Conservation (phyloP, 1,284 basidiomycete species). For the Fistulinella staudtii region DNA sequence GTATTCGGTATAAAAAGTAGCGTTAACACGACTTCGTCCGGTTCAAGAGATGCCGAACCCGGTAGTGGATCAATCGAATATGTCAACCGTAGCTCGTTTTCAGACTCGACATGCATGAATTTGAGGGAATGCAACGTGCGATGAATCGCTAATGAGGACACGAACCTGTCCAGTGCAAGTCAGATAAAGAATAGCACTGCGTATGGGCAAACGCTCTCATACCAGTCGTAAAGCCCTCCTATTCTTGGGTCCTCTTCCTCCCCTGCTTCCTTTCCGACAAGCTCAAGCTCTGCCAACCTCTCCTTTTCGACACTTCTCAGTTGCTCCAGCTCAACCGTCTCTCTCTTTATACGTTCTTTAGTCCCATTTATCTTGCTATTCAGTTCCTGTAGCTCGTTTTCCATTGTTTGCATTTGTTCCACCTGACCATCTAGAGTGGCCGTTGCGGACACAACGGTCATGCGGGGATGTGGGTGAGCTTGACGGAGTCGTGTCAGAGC, state of each 20-base stretch:
- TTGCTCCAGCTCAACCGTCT: constrained; percentile 58
- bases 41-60: constrained; percentile 12
- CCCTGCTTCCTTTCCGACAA: constrained; percentile 54
- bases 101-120: constrained; percentile 55
- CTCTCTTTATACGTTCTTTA: constrained; percentile 54
- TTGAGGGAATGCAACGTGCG: constrained; percentile 58
- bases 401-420: constrained; percentile 67
- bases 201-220: constrained; percentile 14
- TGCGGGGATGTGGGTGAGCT: constrained; percentile 69
- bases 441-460: constrained; percentile 70
- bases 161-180: constrained; percentile 73
- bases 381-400: constrained; percentile 49
- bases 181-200: too few species aligned
- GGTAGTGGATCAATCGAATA: constrained; percentile 45
- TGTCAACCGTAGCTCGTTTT: constrained; percentile 70
- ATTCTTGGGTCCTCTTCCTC: constrained; percentile 65
- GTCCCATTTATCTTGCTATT: constrained; percentile 47
- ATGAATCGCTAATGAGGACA: constrained; percentile 61
- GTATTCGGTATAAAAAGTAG: constrained; percentile 70
- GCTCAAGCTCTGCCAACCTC: constrained; percentile 64
- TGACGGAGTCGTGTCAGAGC: constrained; percentile 74
- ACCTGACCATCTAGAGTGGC: constrained; percentile 69
- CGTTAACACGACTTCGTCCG: constrained; percentile 44
- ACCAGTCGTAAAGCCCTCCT: constrained; percentile 69
- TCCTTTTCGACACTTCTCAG: constrained; percentile 71